Base-by-base conservation (phyloP, 78 protist species). In the Polysphondylium violaceum region DNA sequence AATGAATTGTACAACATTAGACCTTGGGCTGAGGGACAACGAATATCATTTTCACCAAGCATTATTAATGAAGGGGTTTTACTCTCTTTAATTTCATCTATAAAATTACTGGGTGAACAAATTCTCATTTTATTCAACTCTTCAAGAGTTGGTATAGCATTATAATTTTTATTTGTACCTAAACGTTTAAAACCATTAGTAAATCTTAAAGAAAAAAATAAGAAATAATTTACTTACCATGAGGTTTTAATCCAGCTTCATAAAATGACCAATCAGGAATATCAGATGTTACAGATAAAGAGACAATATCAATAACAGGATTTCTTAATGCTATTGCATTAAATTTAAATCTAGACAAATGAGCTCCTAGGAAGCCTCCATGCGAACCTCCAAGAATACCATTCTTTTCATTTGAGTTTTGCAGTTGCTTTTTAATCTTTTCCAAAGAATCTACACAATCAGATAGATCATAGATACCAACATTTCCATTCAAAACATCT, bases 211-310 rank as follows among this genome's bases (percentile, higher is more conserved):
- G n/a, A n/a, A n/a, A n/a, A n/a, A n/a, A n/a, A n/a, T n/a, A n/a
- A n/a, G n/a, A n/a, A n/a, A n/a, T n/a, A n/a, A n/a, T n/a, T n/a
- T n/a, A n/a, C n/a, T n/a, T n/a, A n/a, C n/a, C n/a, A n/a, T 44
- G 7, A 27, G 43, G 25, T 7, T 17, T 19, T 8, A 76, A 27
- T n/a, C 93, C 93, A 31, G 60, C 64, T 43, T 87, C 71, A 31
- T 12, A 76, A 43, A 87, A 59, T 9, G 64, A 38, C 93, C 93
- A 87, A 47, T 87, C 93, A 53, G 78, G 93, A n/a, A 87, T 87
- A 60, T 87, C 93, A 1, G 93, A 44, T 17, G 31, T 38, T 5
- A 68, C 72, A 31, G 73, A n/a, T 31, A 51, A 14, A 1, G 75
- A 0, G 2, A 73, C 31, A 6, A 60, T 72, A 60, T 87, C 87